Conservation (phyloP, 208 protist genomes). For the Porcisia hertigi region DNA sequence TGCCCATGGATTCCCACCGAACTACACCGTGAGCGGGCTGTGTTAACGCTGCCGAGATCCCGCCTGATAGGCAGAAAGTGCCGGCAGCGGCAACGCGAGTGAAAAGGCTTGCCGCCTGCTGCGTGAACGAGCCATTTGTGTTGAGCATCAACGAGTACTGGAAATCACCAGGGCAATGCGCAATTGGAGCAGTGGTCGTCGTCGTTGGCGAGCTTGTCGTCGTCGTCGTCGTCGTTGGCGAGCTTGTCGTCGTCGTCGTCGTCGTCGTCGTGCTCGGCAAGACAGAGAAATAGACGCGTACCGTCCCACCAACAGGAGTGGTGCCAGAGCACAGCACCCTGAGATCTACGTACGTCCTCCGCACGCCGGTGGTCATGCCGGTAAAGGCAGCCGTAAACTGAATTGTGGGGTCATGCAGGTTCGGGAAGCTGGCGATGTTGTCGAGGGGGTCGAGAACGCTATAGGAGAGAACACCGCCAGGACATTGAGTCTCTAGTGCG, state of each 20-base stretch:
- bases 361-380: slow-evolving; percentile 15
- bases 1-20: slow-evolving; percentile 25
- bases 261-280: slow-evolving; percentile 19
- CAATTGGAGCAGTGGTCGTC: slow-evolving; percentile 13
- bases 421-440: slow-evolving; percentile 37
- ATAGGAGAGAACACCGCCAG: slow-evolving; percentile 37
- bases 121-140: slow-evolving; percentile 35
- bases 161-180: slow-evolving; percentile 43
- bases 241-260: slow-evolving; percentile 21
- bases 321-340: slow-evolving; percentile 52
- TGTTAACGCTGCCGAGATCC: slow-evolving; percentile 23
- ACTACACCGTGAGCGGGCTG: slow-evolving; percentile 11
- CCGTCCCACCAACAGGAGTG: slow-evolving; percentile 38
- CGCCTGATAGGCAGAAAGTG: slow-evolving; percentile 27
- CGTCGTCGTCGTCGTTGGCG: slow-evolving; percentile 12
- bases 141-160: slow-evolving; percentile 39
- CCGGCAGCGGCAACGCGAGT: slow-evolving; percentile 17
- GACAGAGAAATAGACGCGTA: slow-evolving; percentile 51
- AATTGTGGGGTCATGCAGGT: slow-evolving; percentile 21
- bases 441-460: slow-evolving; percentile 26
- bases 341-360: slow-evolving; percentile 27
- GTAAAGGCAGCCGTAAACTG: slow-evolving; percentile 42
- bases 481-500: slow-evolving; percentile 9
- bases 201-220: slow-evolving; percentile 11
- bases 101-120: slow-evolving; percentile 27